Evolutionary conservation across 371 early-diverging fungal species (phyloP), one percentile per base, ranked within the genome.

Genomic region (Basidiobolus meristosporus): DNA sequence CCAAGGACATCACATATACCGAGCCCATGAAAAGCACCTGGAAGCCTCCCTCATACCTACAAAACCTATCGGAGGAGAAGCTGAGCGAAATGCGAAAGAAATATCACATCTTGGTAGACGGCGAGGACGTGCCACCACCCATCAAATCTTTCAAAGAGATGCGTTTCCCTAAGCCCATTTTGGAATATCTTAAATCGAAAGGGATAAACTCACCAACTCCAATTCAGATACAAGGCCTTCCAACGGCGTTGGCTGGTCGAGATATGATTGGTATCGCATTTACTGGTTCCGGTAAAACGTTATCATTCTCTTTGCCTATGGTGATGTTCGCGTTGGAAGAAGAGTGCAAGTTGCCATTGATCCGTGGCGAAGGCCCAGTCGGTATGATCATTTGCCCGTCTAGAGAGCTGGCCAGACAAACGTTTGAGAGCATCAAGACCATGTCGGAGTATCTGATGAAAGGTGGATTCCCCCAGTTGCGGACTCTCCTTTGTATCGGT

Each of bases 271-370:
- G 83, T 22, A 82, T 93, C 64, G 90, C 89, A 14, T 87, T 93
- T 53, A 98, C 99, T 7, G 99, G 99, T 14, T 93, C 93, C n/a
- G 99, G 99, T 28, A 99, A 99, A 62, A 99, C 99, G 0, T 63
- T 96, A 14, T 77, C 95, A 0, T 99, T 95, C 65, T 83, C 84
- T 11, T 50, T 97, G n/a, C 98, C 98, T 19, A 59, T 70, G 50
- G 66, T 77, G 39, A 74, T 84, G 76, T 70, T 69, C 51, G 81
- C 77, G 29, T 60, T 80, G 46, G 88, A 86, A 52, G 80, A 72
- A 20, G 90, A 89, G 50, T 48, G 64, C 18, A 61, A 78, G 43
- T 57, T 83, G 40, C 85, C 88, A 6, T 56, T 91, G 0, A 58
- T 71, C n/a, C 54, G 63, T 28, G 88, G 86, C 1, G 95, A 93